Evolutionary conservation across 192 early-diverging fungal genomes (phyloP).

Genomic region (Dispira parvispora): DNA sequence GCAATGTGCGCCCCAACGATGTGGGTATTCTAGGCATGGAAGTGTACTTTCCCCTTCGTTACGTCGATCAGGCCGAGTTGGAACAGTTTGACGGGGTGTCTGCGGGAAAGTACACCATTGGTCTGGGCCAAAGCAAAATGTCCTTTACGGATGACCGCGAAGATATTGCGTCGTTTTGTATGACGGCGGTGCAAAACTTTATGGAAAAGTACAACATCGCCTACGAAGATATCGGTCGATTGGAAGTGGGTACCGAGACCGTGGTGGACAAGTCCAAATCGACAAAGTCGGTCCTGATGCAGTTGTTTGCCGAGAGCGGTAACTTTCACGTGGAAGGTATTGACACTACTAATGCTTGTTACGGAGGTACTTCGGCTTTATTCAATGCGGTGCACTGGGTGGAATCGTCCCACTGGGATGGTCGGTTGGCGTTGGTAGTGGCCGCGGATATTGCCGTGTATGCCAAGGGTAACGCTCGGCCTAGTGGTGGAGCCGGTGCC

Average conservation of each 20-base stretch:
- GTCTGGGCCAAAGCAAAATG: slow-evolving; percentile 92
- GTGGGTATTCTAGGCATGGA: slow-evolving; percentile 49
- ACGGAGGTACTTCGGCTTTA: slow-evolving; percentile 91
- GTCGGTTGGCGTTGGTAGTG: slow-evolving; percentile 72
- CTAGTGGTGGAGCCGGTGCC: slow-evolving; percentile 85
- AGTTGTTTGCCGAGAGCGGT: slow-evolving; percentile 73
- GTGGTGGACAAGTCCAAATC: slow-evolving; percentile 99
- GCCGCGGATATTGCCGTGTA: slow-evolving; percentile 97
- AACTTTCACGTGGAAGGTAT: slow-evolving; percentile 94
- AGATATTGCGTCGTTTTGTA: slow-evolving; percentile 26
- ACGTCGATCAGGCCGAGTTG: slow-evolving; percentile 39
- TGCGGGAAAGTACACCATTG: slow-evolving; percentile 95
- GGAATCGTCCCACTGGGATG: slow-evolving; percentile 87
- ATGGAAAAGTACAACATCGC: slow-evolving; percentile 85
- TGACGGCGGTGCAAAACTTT: slow-evolving; percentile 70
- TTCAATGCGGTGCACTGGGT: slow-evolving; percentile 98
- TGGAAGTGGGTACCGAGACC: slow-evolving; percentile 98
- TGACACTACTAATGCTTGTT: slow-evolving; percentile 98
- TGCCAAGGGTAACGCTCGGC: slow-evolving; percentile 74
- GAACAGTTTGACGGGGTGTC: slow-evolving; percentile 88
- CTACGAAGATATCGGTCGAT: slow-evolving; percentile 71
- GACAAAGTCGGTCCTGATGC: slow-evolving; percentile 94
- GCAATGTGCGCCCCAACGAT: slow-evolving; percentile 26
- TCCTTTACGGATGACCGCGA: slow-evolving; percentile 90
- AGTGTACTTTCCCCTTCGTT: slow-evolving; percentile 47